These are phyloP conservation scores for Ormosia emarginata DNA, from an alignment of 306 rosid genomes.

Conservation along the genomic window DNA sequence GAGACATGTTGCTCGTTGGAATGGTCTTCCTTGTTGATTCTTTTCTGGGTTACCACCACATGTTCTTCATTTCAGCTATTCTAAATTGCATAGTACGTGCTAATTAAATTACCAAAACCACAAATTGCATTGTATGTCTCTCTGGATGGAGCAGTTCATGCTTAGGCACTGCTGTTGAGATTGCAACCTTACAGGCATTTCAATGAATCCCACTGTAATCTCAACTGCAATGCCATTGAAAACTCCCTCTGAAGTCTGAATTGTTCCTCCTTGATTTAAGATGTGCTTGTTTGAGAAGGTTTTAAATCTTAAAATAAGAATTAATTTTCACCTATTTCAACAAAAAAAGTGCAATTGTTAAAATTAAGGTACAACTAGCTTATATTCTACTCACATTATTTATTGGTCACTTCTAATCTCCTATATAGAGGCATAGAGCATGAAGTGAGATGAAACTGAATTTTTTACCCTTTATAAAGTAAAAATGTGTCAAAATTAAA, in stretches of 20 bases:
- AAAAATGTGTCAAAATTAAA: no score
- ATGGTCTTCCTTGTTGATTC: background rate
- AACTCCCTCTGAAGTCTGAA: no score
- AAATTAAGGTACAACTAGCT: no score
- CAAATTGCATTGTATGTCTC: background rate
- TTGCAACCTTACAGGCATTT: background rate
- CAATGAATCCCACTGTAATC: background rate
- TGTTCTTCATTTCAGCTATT: background rate
- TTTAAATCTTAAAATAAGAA: background rate
- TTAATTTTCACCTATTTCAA: no score
- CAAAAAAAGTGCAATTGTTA: no score
- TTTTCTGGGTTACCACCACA: background rate
- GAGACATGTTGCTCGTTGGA: background rate
- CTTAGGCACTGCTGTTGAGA: background rate
- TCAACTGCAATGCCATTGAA: no score
- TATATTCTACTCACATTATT: no score
- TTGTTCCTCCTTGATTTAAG: no score
- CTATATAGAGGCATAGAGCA: no score
- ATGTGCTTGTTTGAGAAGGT: background rate
- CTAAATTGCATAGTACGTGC: background rate
- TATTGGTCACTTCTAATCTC: no score
- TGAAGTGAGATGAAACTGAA: no score
- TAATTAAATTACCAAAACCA: background rate
- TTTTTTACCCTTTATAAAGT: no score
- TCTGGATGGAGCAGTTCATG: background rate